Conservation (phyloP, 805 yeast genomes). For the Yarrowia bubula region DNA sequence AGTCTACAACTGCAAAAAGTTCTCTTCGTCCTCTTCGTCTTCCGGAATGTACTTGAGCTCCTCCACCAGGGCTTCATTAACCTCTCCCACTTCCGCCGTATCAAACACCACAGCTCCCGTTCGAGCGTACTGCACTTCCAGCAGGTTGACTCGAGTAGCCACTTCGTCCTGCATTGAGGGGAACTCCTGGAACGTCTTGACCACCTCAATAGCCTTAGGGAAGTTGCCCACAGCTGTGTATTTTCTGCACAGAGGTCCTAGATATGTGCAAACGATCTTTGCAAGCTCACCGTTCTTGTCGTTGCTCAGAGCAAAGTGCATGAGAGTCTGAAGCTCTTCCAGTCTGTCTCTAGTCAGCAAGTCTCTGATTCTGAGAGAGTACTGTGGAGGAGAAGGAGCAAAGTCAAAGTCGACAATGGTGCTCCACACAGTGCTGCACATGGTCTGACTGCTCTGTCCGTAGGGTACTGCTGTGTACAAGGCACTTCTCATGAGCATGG, state of each 20-base stretch:
- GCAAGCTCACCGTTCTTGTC: neutral
- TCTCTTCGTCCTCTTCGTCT: constrained; percentile 22
- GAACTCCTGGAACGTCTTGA: neutral
- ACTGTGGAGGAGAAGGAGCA: neutral
- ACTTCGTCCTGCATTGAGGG: neutral
- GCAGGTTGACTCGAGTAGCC: neutral
- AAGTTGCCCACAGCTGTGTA: neutral
- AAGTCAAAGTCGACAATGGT: neutral
- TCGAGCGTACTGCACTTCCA: neutral
- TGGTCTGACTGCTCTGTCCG: neutral
- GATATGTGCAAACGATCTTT: neutral
- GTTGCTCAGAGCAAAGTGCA: constrained; percentile 3
- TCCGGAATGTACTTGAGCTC: constrained; percentile 19
- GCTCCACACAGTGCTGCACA: neutral
- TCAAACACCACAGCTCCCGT: neutral
- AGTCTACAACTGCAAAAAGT: constrained; percentile 16
- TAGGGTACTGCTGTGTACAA: constrained; percentile 1
- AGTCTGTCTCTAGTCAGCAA: neutral
- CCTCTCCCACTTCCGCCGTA: neutral
- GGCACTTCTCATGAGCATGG: neutral
- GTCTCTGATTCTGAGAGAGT: constrained; percentile 14
- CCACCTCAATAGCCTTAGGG: constrained; percentile 16
- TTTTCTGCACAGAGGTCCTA: neutral
- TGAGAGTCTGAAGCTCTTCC: neutral
- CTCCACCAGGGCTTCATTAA: neutral